These are phyloP conservation scores for Orbilia blumenaviensis DNA, from an alignment of 2,329 filamentous ascomycete genomes.

Conservation along the genomic window DNA sequence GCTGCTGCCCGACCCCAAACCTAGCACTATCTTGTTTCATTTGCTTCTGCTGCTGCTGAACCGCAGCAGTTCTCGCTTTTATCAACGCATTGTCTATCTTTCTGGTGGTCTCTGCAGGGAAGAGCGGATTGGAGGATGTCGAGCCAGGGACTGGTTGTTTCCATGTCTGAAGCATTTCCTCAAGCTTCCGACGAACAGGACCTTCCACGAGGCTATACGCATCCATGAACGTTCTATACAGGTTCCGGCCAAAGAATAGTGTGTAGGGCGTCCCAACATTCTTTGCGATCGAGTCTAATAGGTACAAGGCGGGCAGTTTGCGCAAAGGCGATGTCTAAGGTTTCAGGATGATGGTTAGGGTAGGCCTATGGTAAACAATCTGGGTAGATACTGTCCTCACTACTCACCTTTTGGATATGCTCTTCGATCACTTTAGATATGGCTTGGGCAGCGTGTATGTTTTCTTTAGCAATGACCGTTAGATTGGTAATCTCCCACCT, in stretches of 20 bases:
- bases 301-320: constrained; percentile 94
- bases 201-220: constrained; percentile 89
- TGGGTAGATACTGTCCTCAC: background rate
- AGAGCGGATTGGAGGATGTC: constrained; percentile 90
- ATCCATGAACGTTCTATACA: constrained; percentile 96
- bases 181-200: constrained; percentile 85
- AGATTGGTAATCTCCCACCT: constrained; percentile 96
- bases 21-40: constrained; percentile 57
- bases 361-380: background rate
- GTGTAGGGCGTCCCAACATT: constrained; percentile 98
- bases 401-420: constrained; percentile 90
- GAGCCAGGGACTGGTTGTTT: constrained; percentile 96
- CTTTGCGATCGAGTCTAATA: constrained; percentile 97
- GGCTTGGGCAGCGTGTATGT: constrained; percentile 91
- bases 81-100: constrained; percentile 94
- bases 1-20: constrained; percentile 32
- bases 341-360: constrained; percentile 61
- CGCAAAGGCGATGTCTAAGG: constrained; percentile 81
- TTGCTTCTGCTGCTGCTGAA: constrained; percentile 64
- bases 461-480: constrained; percentile 96
- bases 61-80: constrained; percentile 74
- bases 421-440: constrained; percentile 90
- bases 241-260: constrained; percentile 87
- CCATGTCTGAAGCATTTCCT: constrained; percentile 98
- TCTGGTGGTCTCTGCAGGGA: constrained; percentile 82